Base-by-base conservation (phyloP, 202 grass and related monocot species). In the Panicum virgatum region DNA sequence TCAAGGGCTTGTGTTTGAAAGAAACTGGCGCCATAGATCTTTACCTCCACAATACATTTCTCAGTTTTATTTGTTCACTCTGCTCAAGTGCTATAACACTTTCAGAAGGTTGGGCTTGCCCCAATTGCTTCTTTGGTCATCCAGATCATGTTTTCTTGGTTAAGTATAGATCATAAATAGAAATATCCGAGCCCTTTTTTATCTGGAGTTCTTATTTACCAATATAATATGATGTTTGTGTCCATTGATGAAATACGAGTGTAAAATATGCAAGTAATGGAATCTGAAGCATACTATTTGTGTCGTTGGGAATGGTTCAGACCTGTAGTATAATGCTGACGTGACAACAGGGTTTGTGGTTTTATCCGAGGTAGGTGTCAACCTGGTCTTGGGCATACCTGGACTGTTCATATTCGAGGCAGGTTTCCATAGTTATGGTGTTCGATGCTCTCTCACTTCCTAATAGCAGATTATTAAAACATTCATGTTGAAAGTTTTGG, bases 81-180 rank as follows among this genome's bases (percentile, higher is more conserved):
- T 62, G 26, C 58, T 32, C 27, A 62, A 61, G 16, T 74, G 38
- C 9, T 66, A 32, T 27, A 75, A 67, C 29, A 68, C 70, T 72
- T 62, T 13, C 30, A 20, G 29, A n/a, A n/a, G n/a, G n/a, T n/a
- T n/a, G n/a, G 4, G 1, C 57, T 60, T 14, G 1, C 12, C 70
- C 36, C 6, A 45, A 10, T 23, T 27, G 18, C 51, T 43, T 42
- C 12, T 81, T 18, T 46, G 20, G 63, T 34, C 37, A 62, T 75
- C 40, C 15, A 3, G 9, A 62, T 26, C 60, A 29, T 34, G 2
- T 34, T 34, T 34, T 34, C 3, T 4, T 34, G 32, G 32, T 34
- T 34, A 34, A 34, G 32, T 34, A 34, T 34, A 34, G 32, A 34
- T 34, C 3, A 4, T 34, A 34, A 34, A 34, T 34, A 52, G 42